phyloP scores from a whole-genome alignment of 306 rosid genomes.

The Prunus davidiana region DNA sequence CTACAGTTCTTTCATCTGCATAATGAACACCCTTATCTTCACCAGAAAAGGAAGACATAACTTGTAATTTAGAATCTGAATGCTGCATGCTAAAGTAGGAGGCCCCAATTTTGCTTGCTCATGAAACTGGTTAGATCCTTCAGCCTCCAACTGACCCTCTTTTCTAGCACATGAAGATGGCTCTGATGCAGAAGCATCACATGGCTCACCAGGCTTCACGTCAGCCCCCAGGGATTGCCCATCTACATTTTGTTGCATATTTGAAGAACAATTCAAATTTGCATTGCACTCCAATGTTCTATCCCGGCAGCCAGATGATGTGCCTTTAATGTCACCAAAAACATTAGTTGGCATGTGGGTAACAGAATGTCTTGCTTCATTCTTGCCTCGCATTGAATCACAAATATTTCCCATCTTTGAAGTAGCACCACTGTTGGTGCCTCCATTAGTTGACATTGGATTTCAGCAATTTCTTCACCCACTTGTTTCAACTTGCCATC shows the following conservation, averaged over 20 bases:
- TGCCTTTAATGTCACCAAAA: constrained; percentile 22
- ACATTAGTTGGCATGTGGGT: constrained; percentile 14
- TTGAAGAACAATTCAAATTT: constrained; percentile 23
- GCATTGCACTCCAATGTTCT: constrained; percentile 13
- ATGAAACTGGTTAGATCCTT: constrained; percentile 29
- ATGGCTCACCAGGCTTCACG: constrained; percentile 29
- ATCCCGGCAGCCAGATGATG: constrained; percentile 22
- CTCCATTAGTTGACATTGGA: constrained; percentile 22
- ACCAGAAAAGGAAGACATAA: constrained; percentile 26
- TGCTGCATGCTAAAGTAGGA: constrained; percentile 19
- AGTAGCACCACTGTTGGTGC: constrained; percentile 2
- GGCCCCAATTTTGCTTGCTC: constrained; percentile 39
- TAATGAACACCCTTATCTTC: constrained; percentile 38
- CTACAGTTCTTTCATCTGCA: constrained; percentile 35
- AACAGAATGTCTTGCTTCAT: constrained; percentile 23
- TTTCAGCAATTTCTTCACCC: constrained; percentile 31
- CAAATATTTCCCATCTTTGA: constrained; percentile 23
- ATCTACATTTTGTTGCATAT: constrained; percentile 29
- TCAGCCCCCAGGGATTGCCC: constrained; percentile 16
- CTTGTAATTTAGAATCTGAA: constrained; percentile 36
- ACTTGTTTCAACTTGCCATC: constrained; percentile 34
- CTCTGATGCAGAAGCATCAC: constrained; percentile 15
- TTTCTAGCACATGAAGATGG: constrained; percentile 22
- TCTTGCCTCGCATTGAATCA: constrained; percentile 19
- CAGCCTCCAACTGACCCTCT: constrained; percentile 42